These are phyloP conservation scores for Vigna angularis DNA, from an alignment of 306 rosid species.

Conservation along the genomic window DNA sequence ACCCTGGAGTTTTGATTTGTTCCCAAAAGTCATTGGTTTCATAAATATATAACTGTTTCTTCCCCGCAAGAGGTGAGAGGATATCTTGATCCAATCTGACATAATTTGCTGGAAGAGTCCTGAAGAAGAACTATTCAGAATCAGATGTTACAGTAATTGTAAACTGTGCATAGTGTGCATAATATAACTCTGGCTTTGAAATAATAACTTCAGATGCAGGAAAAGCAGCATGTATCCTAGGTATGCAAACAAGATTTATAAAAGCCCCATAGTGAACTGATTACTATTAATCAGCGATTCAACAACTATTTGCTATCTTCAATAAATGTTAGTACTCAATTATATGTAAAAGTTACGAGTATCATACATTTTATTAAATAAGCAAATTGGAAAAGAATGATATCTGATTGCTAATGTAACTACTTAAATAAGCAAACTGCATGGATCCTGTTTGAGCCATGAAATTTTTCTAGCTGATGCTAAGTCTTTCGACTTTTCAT, in stretches of 20 bases:
- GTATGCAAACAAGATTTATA: background rate
- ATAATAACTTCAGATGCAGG: constrained; percentile 1
- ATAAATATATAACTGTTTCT: constrained; percentile 83
- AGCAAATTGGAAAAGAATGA: background rate
- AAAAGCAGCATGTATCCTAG: background rate
- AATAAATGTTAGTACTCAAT: background rate
- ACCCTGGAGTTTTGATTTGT: constrained; percentile 98
- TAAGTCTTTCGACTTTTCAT: background rate
- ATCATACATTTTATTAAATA: background rate
- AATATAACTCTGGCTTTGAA: background rate
- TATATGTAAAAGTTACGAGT: background rate
- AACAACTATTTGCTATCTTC: background rate
- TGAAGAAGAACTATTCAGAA: constrained; percentile 46
- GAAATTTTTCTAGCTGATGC: constrained; percentile 12
- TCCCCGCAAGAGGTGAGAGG: constrained; percentile 95
- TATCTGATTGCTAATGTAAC: constrained; percentile 21
- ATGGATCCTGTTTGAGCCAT: constrained; percentile 15
- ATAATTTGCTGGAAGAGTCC: constrained; percentile 74
- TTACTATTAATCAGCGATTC: background rate
- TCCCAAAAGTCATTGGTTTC: constrained; percentile 95
- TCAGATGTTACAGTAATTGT: constrained; percentile 38
- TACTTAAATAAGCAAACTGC: constrained; percentile 25
- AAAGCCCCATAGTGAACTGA: background rate
- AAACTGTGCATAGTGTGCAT: background rate
- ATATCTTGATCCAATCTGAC: constrained; percentile 98